Conservation (phyloP, 208 protist genomes). For the Angomonas deanei region DNA sequence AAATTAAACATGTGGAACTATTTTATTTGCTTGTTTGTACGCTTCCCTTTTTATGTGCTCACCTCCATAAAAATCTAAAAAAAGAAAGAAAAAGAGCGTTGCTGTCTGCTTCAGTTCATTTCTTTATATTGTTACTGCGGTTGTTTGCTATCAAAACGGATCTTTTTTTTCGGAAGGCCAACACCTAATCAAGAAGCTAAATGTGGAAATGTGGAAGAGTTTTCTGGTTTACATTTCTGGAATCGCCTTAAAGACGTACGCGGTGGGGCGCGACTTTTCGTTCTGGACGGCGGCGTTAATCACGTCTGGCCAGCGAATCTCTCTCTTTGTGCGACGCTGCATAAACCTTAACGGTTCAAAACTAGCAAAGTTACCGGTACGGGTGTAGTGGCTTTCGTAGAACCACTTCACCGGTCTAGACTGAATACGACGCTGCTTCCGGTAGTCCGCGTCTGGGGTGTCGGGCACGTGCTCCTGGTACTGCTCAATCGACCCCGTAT, state of each 20-base stretch:
- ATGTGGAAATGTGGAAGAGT: too few species aligned
- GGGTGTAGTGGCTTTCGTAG: constrained; percentile 92
- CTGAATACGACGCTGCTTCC: constrained; percentile 88
- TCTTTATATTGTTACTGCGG: not conserved
- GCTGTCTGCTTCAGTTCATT: too few species aligned
- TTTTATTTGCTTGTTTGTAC: not conserved
- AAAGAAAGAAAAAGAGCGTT: too few species aligned
- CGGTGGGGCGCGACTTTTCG: constrained; percentile 76
- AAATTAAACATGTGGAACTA: not conserved
- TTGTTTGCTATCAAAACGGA: not conserved
- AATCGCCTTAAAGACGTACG: constrained; percentile 87
- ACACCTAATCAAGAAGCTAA: not conserved
- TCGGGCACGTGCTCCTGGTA: constrained; percentile 92
- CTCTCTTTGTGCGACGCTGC: constrained; percentile 86
- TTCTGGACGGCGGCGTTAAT: constrained; percentile 87
- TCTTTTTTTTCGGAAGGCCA: too few species aligned
- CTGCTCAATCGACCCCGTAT: constrained; percentile 87
- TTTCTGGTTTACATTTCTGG: constrained; percentile 87
- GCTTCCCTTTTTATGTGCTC: not conserved
- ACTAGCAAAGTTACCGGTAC: constrained; percentile 86
- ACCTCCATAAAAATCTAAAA: too few species aligned
- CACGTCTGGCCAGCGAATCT: constrained; percentile 89
- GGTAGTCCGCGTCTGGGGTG: constrained; percentile 84
- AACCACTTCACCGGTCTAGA: constrained; percentile 92
- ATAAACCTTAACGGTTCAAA: constrained; percentile 88